Base-by-base conservation (phyloP, 2,329 filamentous ascomycete species). In the Anthostomella pinea region DNA sequence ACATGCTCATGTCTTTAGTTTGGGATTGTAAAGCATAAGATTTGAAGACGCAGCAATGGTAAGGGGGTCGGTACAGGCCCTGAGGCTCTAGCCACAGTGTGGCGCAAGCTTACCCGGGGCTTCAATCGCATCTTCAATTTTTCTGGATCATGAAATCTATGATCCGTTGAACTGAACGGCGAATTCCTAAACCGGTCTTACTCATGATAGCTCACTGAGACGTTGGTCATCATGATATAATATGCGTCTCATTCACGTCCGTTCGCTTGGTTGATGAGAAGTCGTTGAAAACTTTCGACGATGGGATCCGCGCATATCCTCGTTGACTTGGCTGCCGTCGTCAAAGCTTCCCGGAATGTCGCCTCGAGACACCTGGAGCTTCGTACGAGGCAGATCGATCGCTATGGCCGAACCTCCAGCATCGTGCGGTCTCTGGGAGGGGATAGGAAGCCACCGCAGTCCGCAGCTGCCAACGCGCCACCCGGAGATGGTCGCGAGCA, bases 281-380 rank as follows among this genome's bases (percentile, higher is more conserved):
- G 23, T 40, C 30, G 26, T 27, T 22, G 13, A 38, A n/a, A 39
- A 46, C 33, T 34, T 30, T 41, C 31, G 43, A 48, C 44, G 41
- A 81, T 81, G 77, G 67, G 75, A 61, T 68, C 79, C 72, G 77
- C 75, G 66, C 82, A 77, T 66, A 78, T 73, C 56, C 66, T 72
- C 45, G 69, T 89, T 58, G 86, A 90, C 66, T 68, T 85, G 52
- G 79, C 81, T 49, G 77, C 81, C 43, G 70, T 90, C 47, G 71
- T 84, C 60, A 79, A 75, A 68, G 85, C 80, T 57, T 83, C 84
- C 33, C 77, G 81, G 41, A 76, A 76, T 21, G 73, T 90, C 43
- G 83, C 82, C 31, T 63, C 72, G 31, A 81, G 75, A 59, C 80
- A 83, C 60, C 57, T 77, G 31, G 76, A 75, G 40, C 65, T 83